Evolutionary conservation across 1,284 basidiomycete species (phyloP).

Genomic region (Cryptococcus sp.): DNA sequence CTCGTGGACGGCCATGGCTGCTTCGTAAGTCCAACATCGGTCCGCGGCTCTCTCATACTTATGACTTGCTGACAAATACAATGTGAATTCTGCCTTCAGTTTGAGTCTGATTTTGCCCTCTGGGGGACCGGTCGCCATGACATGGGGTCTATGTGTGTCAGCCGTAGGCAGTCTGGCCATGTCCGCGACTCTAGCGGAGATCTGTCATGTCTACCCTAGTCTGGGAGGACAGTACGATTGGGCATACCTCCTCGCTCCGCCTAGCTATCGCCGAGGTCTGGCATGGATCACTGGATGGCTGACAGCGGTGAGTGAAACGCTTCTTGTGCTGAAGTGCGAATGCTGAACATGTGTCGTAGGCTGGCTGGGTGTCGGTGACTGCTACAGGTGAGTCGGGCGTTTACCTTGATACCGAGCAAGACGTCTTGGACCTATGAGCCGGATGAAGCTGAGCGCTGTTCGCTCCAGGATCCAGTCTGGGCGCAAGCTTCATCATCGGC

Average conservation of each 20-base stretch:
- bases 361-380: constrained; percentile 19
- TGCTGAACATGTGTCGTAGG: constrained; percentile 3
- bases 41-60: neutral
- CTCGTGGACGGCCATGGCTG: constrained; percentile 21
- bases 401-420: no score
- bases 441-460: neutral
- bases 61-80: neutral
- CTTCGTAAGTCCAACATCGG: neutral
- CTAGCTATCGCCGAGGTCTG: neutral
- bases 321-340: neutral
- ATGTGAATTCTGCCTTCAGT: constrained; percentile 2
- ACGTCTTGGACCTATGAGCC: no score
- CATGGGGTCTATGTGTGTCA: constrained; percentile 47
- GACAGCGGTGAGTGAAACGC: neutral
- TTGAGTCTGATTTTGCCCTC: constrained; percentile 35
- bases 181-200: constrained; percentile 29
- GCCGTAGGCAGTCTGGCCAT: constrained; percentile 34
- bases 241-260: constrained; percentile 15
- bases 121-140: constrained; percentile 43
- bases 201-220: constrained; percentile 17
- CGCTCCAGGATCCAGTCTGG: constrained; percentile 1
- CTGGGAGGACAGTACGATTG: constrained; percentile 51
- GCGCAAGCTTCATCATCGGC: constrained; percentile 20
- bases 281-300: constrained; percentile 4
- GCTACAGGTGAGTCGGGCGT: constrained; percentile 9